Conservation (phyloP, 2,329 filamentous ascomycete genomes). For the Fusarium tjaetaba region DNA sequence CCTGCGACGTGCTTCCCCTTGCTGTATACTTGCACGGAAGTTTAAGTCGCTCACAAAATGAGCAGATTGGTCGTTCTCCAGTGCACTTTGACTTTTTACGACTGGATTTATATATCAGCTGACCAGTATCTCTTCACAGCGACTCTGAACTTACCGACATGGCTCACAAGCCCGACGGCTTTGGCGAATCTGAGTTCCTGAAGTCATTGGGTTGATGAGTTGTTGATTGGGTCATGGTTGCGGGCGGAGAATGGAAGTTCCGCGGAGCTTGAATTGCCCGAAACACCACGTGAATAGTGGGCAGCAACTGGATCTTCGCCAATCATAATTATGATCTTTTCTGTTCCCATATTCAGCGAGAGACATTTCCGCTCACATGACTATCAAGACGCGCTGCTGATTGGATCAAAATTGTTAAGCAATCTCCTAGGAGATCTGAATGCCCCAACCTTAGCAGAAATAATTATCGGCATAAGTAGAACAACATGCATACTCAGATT, state of each 20-base stretch:
- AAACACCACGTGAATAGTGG: neutral
- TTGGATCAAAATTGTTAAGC: neutral
- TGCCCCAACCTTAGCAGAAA: neutral
- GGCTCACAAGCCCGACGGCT: constrained; percentile 11
- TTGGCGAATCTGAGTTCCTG: neutral
- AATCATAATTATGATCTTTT: neutral
- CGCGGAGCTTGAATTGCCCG: neutral
- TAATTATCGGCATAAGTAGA: too few relatives aligned
- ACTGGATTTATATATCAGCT: neutral
- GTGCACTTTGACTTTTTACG: constrained; percentile 18
- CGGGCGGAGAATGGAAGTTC: neutral
- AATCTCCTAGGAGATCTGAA: neutral
- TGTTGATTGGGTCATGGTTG: too few relatives aligned
- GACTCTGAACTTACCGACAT: neutral
- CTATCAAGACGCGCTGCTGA: fast-evolving
- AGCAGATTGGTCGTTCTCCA: constrained; percentile 8
- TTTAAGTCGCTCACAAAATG: constrained; percentile 1
- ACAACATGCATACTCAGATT: neutral
- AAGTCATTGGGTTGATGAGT: neutral
- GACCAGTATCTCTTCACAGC: too few relatives aligned
- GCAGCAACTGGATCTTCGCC: fast-evolving
- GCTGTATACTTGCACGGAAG: neutral
- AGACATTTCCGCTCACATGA: neutral
- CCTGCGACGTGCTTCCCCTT: neutral
- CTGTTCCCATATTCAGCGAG: fast-evolving